A percentile compares a stretch with the other conserved stretches of the same genome.
phyloP scores from a whole-genome alignment of 352 stramenopile species.

The Globisporangium apiculatum region DNA sequence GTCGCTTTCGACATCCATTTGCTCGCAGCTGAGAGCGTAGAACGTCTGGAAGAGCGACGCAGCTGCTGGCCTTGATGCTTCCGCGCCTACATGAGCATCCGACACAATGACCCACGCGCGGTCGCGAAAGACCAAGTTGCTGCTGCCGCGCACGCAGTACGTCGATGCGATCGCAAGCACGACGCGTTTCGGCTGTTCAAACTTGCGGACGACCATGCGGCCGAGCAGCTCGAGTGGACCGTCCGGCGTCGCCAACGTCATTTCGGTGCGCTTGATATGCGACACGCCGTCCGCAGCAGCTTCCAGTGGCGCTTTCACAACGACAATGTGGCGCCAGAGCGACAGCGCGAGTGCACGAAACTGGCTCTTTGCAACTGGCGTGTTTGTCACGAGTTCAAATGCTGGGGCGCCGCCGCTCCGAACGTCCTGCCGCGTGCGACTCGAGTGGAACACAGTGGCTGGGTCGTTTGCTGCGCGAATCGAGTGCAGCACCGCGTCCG shows the following conservation, averaged over 20 bases:
- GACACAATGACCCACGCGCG: too few relatives aligned
- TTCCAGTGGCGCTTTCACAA: neutral
- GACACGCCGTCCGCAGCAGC: too few relatives aligned
- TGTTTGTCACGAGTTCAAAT: conserved; percentile 9
- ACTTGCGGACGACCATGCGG: neutral
- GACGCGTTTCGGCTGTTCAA: neutral
- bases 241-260: neutral
- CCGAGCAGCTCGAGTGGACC: neutral
- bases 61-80: neutral
- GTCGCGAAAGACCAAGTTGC: too few relatives aligned
- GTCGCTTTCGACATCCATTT: neutral
- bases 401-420: neutral
- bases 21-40: conserved; percentile 4
- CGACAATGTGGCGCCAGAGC: neutral
- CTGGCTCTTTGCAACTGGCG: neutral
- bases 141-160: too few relatives aligned
- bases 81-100: neutral
- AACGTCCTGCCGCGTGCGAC: neutral
- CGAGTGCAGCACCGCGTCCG: neutral
- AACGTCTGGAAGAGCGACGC: conserved; percentile 5
- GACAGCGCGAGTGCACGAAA: neutral
- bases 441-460: neutral
- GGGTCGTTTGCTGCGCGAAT: neutral
- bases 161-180: too few relatives aligned
- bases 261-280: neutral